phyloP scores from a whole-genome alignment of 352 stramenopile genomes.

The Globisporangium nodosum region DNA sequence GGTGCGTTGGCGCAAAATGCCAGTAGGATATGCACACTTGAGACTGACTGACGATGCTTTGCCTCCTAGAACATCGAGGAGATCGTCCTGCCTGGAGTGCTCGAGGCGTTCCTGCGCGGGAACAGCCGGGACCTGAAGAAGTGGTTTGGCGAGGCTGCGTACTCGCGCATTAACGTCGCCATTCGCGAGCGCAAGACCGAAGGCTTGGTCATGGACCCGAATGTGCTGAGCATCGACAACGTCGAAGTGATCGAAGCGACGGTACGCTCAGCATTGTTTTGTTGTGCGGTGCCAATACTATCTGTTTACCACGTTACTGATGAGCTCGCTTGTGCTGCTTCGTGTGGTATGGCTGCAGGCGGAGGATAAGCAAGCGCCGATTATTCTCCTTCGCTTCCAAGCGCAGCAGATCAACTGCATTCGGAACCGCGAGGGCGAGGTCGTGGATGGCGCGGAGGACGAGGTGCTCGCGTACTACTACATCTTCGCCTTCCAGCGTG shows the following conservation, averaged over 20 bases:
- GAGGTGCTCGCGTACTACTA: conserved; percentile 98
- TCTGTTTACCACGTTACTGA: neutral
- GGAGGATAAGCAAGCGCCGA: conserved; percentile 90
- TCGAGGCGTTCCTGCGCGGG: conserved; percentile 93
- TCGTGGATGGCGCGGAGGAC: conserved; percentile 96
- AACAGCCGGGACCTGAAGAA: conserved; percentile 95
- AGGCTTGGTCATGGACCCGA: conserved; percentile 89
- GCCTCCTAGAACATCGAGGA: conserved; percentile 82
- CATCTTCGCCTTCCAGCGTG: conserved; percentile 96
- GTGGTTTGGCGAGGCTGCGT: conserved; percentile 94
- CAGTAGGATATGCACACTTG: too few species aligned
- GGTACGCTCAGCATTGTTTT: conserved; percentile 24
- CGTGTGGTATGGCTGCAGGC: conserved; percentile 28
- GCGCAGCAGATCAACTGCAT: conserved; percentile 99
- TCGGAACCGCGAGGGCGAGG: conserved; percentile 93
- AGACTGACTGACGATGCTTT: neutral
- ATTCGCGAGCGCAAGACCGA: conserved; percentile 94
- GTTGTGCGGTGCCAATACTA: neutral
- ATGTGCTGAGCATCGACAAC: conserved; percentile 96
- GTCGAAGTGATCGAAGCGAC: conserved; percentile 94
- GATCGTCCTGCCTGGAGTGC: conserved; percentile 91
- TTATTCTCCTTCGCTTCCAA: conserved; percentile 97
- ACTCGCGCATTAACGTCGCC: conserved; percentile 93
- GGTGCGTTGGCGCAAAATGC: conserved; percentile 15
- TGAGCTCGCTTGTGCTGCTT: neutral